phyloP scores from a whole-genome alignment of 1,284 basidiomycete species.

The Schizophyllum amplum region DNA sequence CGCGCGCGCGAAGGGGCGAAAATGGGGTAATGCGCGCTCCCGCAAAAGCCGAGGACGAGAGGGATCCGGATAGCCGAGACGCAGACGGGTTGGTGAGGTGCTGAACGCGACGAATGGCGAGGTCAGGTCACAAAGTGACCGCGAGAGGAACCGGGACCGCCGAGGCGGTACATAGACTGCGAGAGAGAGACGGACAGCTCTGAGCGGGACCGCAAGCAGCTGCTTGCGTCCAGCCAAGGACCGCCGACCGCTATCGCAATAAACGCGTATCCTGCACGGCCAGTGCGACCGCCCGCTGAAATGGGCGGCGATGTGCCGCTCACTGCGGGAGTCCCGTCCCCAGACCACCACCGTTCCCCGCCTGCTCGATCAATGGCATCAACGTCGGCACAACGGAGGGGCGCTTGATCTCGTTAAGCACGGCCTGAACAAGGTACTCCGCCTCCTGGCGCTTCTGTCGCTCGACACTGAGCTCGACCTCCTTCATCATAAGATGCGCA shows the following conservation, averaged over 20 bases:
- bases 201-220: too few species aligned
- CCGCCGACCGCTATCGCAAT: not conserved
- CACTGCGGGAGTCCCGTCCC: not conserved
- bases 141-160: not conserved
- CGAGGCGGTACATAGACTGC: too few species aligned
- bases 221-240: too few species aligned
- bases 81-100: not conserved
- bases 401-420: not conserved
- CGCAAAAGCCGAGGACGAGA: not conserved
- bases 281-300: not conserved
- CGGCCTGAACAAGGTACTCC: not conserved
- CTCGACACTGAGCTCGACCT: not conserved
- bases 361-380: not conserved
- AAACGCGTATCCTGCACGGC: not conserved
- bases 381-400: not conserved
- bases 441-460: not conserved
- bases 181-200: too few species aligned
- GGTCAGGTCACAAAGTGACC: not conserved
- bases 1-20: not conserved
- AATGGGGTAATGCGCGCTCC: not conserved
- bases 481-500: not conserved
- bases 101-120: not conserved
- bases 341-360: not conserved
- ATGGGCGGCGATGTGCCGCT: not conserved
- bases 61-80: not conserved